Evolutionary conservation across 2,329 filamentous ascomycete genomes (phyloP).

Genomic region (Fusarium pseudoanthophilum): DNA sequence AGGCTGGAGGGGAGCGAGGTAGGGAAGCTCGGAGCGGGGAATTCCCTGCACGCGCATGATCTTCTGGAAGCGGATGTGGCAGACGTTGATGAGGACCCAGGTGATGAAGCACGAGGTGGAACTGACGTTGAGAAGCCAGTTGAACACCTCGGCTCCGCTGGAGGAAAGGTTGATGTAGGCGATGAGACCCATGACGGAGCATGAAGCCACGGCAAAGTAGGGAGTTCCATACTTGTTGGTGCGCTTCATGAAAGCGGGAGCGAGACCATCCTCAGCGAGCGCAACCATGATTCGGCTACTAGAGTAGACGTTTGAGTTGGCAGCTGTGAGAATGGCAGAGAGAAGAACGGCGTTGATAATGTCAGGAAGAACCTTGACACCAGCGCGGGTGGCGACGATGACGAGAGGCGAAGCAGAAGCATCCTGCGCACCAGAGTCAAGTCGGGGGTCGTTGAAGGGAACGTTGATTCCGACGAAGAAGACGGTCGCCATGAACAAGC

Average conservation of each 20-base stretch:
- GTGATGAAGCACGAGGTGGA: slow-evolving; percentile 76
- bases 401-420: slow-evolving; percentile 74
- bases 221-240: slow-evolving; percentile 73
- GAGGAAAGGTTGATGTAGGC: slow-evolving; percentile 74
- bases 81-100: slow-evolving; percentile 73
- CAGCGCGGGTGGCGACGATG: slow-evolving; percentile 69
- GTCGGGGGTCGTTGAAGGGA: slow-evolving; percentile 67
- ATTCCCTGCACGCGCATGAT: slow-evolving; percentile 67
- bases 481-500: slow-evolving; percentile 71
- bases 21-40: slow-evolving; percentile 67
- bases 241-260: slow-evolving; percentile 67
- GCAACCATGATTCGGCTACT: slow-evolving; percentile 75
- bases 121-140: slow-evolving; percentile 78
- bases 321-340: slow-evolving; percentile 81
- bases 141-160: slow-evolving; percentile 70
- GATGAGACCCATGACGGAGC: slow-evolving; percentile 68
- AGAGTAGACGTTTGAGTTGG: slow-evolving; percentile 81
- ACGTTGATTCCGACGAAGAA: slow-evolving; percentile 80
- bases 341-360: slow-evolving; percentile 84
- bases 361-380: slow-evolving; percentile 70
- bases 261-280: slow-evolving; percentile 71
- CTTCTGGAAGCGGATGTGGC: slow-evolving; percentile 74
- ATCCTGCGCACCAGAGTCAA: slow-evolving; percentile 63
- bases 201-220: slow-evolving; percentile 65
- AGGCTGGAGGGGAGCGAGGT: slow-evolving; percentile 70